These are phyloP conservation scores for Pichia deserticola DNA, from an alignment of 805 yeast genomes.

Conservation along the genomic window DNA sequence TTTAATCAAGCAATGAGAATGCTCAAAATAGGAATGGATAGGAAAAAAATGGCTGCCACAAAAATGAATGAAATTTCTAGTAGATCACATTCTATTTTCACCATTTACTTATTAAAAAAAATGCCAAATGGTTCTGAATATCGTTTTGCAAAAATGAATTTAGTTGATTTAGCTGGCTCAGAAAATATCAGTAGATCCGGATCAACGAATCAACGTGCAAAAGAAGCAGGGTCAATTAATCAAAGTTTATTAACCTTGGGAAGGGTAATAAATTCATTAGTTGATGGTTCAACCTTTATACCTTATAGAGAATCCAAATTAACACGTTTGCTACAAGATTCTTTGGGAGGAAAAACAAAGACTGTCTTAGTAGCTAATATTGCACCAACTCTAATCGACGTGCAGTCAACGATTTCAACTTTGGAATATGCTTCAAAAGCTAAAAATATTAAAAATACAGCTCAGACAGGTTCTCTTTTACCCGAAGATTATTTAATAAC, in stretches of 20 bases:
- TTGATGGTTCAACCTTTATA: conserved; percentile 58
- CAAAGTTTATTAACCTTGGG: conserved; percentile 84
- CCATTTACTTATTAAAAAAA: conserved; percentile 49
- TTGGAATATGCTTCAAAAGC: conserved; percentile 53
- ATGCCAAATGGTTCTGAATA: conserved; percentile 20
- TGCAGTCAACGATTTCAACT: conserved; percentile 46
- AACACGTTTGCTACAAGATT: conserved; percentile 68
- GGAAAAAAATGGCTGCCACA: conserved; percentile 63
- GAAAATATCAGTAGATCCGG: conserved; percentile 87
- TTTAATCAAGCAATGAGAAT: conserved; percentile 51
- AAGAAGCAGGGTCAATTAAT: conserved; percentile 91
- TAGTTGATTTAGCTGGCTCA: conserved; percentile 93
- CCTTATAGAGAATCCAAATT: conserved; percentile 75
- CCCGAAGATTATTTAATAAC: conserved; percentile 38
- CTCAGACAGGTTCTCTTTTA: conserved; percentile 40
- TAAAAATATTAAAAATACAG: conserved; percentile 43
- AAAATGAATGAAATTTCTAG: conserved; percentile 68
- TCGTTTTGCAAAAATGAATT: conserved; percentile 37
- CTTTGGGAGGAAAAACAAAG: conserved; percentile 80
- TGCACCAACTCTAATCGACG: conserved; percentile 50
- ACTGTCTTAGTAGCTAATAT: conserved; percentile 85
- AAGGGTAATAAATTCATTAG: conserved; percentile 72
- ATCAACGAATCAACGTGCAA: conserved; percentile 75
- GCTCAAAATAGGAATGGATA: conserved; percentile 48
- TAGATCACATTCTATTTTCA: conserved; percentile 72